A percentile compares a stretch with the other conserved stretches of the same genome.
Conservation (phyloP, 2,329 filamentous ascomycete genomes). For the Cercospora nicotianae region DNA sequence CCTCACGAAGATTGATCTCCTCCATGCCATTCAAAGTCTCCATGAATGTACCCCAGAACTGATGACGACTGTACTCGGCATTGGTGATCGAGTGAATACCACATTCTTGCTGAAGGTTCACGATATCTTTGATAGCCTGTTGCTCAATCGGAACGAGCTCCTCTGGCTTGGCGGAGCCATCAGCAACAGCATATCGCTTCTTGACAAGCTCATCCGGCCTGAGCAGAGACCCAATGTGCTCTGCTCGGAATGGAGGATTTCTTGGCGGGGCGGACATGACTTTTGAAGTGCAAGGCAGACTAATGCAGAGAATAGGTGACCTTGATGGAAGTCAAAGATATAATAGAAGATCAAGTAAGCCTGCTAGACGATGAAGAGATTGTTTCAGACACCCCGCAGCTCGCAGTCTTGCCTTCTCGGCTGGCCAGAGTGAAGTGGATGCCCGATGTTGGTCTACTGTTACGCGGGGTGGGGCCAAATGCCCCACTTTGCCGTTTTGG, state of each 20-base stretch:
- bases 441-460: not conserved
- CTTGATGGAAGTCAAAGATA: not conserved
- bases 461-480: not conserved
- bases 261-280: slow-evolving; percentile 51
- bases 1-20: slow-evolving; percentile 47
- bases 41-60: slow-evolving; percentile 38
- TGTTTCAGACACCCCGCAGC: not conserved
- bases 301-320: not conserved
- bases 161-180: slow-evolving; percentile 29
- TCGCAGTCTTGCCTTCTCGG: not conserved
- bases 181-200: slow-evolving; percentile 54
- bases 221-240: slow-evolving; percentile 71
- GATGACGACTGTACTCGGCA: slow-evolving; percentile 38
- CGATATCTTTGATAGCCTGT: slow-evolving; percentile 36
- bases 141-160: slow-evolving; percentile 36
- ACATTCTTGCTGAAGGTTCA: slow-evolving; percentile 38
- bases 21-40: slow-evolving; percentile 47
- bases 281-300: slow-evolving; percentile 32
- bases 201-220: slow-evolving; percentile 63
- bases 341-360: not conserved
- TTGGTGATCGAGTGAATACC: slow-evolving; percentile 38
- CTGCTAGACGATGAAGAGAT: not conserved
- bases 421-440: not conserved
- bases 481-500: not conserved
- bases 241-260: slow-evolving; percentile 64